These are phyloP conservation scores for Leucocoprinus leucothites DNA, from an alignment of 768 basidiomycete genomes.

Conservation along the genomic window DNA sequence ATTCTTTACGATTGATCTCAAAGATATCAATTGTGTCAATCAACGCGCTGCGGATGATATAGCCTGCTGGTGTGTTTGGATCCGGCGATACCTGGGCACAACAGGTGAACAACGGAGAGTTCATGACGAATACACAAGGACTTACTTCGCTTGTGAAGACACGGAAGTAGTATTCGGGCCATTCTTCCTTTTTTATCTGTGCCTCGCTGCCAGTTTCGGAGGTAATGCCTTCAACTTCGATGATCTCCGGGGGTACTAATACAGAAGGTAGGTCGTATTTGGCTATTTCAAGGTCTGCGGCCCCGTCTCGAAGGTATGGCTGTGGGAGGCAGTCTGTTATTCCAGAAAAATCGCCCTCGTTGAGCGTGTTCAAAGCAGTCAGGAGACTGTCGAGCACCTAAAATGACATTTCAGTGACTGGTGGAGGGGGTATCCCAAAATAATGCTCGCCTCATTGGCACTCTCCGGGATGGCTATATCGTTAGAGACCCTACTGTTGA, in stretches of 20 bases:
- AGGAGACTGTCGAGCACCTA: constrained; percentile 80
- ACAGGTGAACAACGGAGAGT: constrained; percentile 4
- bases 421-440: neutral
- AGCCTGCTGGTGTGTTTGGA: constrained; percentile 70
- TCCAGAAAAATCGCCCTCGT: constrained; percentile 57
- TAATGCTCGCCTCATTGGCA: constrained; percentile 55
- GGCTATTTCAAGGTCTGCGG: constrained; percentile 24
- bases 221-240: constrained; percentile 72
- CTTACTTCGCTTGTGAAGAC: constrained; percentile 62
- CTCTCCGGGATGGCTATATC: constrained; percentile 40
- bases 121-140: neutral
- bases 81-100: constrained; percentile 67
- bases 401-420: constrained; percentile 8
- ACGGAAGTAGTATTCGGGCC: constrained; percentile 69
- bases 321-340: constrained; percentile 56
- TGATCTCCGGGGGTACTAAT: constrained; percentile 84
- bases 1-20: constrained; percentile 95
- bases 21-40: constrained; percentile 84
- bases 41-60: constrained; percentile 71
- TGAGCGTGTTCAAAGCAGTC: constrained; percentile 56
- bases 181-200: constrained; percentile 76
- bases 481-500: constrained; percentile 51
- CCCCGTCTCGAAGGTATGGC: constrained; percentile 41
- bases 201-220: constrained; percentile 70
- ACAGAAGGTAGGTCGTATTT: constrained; percentile 74